A percentile compares a stretch with the other conserved stretches of the same genome.
Conservation (phyloP, 2,329 filamentous ascomycete genomes). For the Byssochlamys sp. region DNA sequence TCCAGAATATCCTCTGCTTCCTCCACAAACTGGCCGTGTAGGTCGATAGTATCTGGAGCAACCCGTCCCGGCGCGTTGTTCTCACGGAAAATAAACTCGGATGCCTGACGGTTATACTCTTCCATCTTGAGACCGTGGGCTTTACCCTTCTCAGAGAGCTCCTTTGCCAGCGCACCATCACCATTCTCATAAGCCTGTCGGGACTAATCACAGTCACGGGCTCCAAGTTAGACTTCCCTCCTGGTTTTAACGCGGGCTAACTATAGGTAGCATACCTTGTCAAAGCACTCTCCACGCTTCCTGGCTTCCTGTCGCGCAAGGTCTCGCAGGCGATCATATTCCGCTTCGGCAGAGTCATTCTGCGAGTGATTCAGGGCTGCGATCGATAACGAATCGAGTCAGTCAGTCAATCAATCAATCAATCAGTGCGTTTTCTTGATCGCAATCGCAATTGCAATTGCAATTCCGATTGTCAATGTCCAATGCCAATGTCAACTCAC, state of each 20-base stretch:
- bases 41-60: conserved; percentile 72
- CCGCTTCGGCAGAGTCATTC: conserved; percentile 60
- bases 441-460: neutral
- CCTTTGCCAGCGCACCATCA: conserved; percentile 73
- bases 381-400: neutral
- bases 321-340: conserved; percentile 84
- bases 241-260: too few relatives aligned
- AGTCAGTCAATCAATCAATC: neutral
- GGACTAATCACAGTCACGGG: conserved; percentile 39
- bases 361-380: conserved; percentile 67
- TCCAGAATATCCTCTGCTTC: conserved; percentile 88
- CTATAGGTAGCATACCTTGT: conserved; percentile 42
- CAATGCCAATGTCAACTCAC: conserved; percentile 13
- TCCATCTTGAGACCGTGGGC: conserved; percentile 74
- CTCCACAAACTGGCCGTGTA: conserved; percentile 89
- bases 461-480: neutral
- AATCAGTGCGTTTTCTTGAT: too few relatives aligned
- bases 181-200: conserved; percentile 73
- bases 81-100: conserved; percentile 87
- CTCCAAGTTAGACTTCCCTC: neutral
- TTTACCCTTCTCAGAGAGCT: conserved; percentile 77
- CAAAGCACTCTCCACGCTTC: conserved; percentile 69
- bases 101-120: conserved; percentile 79
- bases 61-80: conserved; percentile 76
- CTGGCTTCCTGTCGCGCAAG: conserved; percentile 70